Base-by-base conservation (phyloP, 345 rosid genomes). In the Iberis pinnata region DNA sequence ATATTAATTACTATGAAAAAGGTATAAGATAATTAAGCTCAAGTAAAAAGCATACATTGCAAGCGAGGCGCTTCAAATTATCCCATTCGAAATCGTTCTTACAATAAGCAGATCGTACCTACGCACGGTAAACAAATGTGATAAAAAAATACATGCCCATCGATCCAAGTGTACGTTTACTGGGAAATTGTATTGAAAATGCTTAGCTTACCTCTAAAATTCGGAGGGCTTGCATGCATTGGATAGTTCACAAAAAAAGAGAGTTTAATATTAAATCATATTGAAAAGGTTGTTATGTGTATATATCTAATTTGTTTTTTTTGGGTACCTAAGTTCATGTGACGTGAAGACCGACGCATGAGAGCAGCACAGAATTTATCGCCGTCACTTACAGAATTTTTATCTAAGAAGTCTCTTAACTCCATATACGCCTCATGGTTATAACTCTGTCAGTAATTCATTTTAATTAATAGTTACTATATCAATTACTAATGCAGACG, bases 71-170 rank as follows among this genome's bases (percentile, higher is more conserved):
- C 56, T 76, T 51, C 63, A 83, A 26, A 60, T 86, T 86, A 58
- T 81, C 94, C 95, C 95, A 78, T 69, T 86, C 95, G 12, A 89
- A 89, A 72, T 86, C 94, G n/a, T 49, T 67, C 63, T 86, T 80
- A 54, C 88, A 78, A 13, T 89, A 86, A 12, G 88, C 88, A 18
- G 95, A 80, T 18, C 90, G 82, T 26, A 89, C 97, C 97, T 88
- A 32, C 24, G 40, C 18, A 12, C 7, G 14, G 33, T 60, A 22
- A 6, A 22, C 4, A 22, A 2, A 22, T 22, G 25, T 6, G 25
- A 22, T 22, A 22, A 6, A 22, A 22, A 22, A 6, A n/a, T n/a
- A n/a, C n/a, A n/a, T n/a, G n/a, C n/a, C n/a, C n/a, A n/a, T n/a
- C n/a, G n/a, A n/a, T n/a, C n/a, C 6, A 22, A 22, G 6, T 22